These are phyloP conservation scores for Acanthamoeba lenticulata DNA, from an alignment of 208 protist species.

Conservation along the genomic window DNA sequence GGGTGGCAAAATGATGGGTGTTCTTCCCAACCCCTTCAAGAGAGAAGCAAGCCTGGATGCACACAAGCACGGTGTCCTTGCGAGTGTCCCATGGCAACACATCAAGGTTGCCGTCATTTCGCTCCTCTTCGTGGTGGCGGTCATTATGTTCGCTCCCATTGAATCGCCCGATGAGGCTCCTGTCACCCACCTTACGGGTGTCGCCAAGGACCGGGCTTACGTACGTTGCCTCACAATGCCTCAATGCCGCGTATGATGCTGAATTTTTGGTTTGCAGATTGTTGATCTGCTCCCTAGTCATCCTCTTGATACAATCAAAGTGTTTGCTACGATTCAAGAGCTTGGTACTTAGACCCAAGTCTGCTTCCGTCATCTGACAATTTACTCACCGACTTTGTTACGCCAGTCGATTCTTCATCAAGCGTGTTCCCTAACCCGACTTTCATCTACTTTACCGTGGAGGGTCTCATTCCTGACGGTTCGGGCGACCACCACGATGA, in stretches of 20 bases:
- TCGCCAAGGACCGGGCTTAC: background rate
- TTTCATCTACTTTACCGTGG: slow-evolving; percentile 1
- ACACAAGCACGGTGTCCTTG: background rate
- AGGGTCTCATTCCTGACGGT: background rate
- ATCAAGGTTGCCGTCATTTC: slow-evolving; percentile 17
- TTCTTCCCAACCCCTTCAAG: background rate
- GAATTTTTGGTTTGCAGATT: background rate
- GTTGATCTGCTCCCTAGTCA: slow-evolving; percentile 1
- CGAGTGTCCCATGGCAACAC: background rate
- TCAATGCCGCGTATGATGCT: background rate
- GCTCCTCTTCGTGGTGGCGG: background rate
- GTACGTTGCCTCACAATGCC: background rate
- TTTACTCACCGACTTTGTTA: background rate
- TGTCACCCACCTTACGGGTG: background rate
- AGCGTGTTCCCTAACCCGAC: slow-evolving; percentile 2
- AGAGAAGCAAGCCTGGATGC: background rate
- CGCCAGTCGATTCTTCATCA: background rate
- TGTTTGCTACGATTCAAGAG: slow-evolving; percentile 8
- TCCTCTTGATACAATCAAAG: background rate
- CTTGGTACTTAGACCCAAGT: background rate
- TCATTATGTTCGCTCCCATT: background rate
- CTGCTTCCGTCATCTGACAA: background rate
- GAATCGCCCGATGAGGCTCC: background rate
- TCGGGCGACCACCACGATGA: background rate
- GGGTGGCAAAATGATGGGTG: background rate